These are phyloP conservation scores for Suillus cothurnatus DNA, from an alignment of 768 basidiomycete genomes.

Conservation along the genomic window DNA sequence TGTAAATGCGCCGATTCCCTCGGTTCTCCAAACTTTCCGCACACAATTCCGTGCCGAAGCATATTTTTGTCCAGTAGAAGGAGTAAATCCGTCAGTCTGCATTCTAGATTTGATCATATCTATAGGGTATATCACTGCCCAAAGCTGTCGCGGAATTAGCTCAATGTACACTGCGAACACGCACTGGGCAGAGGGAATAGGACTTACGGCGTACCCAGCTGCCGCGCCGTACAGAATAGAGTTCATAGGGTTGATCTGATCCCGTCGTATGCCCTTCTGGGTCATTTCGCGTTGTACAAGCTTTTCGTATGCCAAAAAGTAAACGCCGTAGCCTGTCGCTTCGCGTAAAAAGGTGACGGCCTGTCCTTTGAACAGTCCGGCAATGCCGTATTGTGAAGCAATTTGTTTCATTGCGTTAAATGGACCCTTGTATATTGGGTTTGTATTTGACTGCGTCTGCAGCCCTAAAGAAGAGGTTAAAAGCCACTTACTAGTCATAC, in stretches of 20 bases:
- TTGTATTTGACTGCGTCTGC: slow-evolving; percentile 84
- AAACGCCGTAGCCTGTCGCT: slow-evolving; percentile 79
- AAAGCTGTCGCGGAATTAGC: slow-evolving; percentile 52
- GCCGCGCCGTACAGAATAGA: slow-evolving; percentile 88
- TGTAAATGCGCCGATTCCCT: slow-evolving; percentile 86
- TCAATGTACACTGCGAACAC: slow-evolving; percentile 4
- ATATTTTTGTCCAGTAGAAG: slow-evolving; percentile 80
- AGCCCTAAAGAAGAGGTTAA: slow-evolving; percentile 53
- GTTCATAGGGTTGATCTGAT: slow-evolving; percentile 76
- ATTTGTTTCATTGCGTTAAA: slow-evolving; percentile 89
- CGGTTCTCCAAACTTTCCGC: slow-evolving; percentile 77
- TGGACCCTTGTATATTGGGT: slow-evolving; percentile 81
- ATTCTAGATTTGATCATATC: slow-evolving; percentile 96
- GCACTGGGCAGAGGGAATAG: neutral
- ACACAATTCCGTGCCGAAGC: slow-evolving; percentile 81
- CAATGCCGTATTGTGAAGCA: slow-evolving; percentile 68
- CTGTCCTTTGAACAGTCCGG: slow-evolving; percentile 93
- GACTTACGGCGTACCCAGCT: slow-evolving; percentile 86
- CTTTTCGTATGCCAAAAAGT: slow-evolving; percentile 93
- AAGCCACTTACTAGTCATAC: neutral
- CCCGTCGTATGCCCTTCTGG: slow-evolving; percentile 67
- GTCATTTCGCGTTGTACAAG: slow-evolving; percentile 85
- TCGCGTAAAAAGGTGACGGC: slow-evolving; percentile 85
- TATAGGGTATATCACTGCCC: slow-evolving; percentile 93
- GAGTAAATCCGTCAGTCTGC: slow-evolving; percentile 89